A percentile compares a stretch with the other conserved stretches of the same genome.
phyloP scores from a whole-genome alignment of 257 asterid species.

The Solanum neorickii region DNA sequence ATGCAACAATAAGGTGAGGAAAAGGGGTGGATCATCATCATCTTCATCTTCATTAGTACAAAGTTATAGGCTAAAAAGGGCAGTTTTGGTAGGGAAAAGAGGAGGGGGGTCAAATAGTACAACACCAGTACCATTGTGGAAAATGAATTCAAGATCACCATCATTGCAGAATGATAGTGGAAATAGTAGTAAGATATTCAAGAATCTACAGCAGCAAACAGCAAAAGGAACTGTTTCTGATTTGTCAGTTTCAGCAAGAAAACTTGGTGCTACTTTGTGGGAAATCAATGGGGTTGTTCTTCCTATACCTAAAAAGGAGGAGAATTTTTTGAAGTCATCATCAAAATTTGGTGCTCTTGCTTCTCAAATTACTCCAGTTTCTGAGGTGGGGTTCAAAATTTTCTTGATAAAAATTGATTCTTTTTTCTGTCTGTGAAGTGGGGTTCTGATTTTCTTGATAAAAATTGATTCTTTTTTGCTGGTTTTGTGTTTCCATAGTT shows the following conservation, averaged over 20 bases:
- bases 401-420: background rate
- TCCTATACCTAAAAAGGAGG: conserved; percentile 25
- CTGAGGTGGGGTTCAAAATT: conserved; percentile 54
- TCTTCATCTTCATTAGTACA: conserved; percentile 66
- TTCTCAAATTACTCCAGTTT: conserved; percentile 9
- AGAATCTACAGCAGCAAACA: conserved; percentile 10
- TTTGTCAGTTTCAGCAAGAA: conserved; percentile 63
- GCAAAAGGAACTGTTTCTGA: conserved; percentile 24
- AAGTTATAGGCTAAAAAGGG: conserved; percentile 57
- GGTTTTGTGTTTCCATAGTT: background rate
- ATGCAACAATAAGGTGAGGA: conserved; percentile 65
- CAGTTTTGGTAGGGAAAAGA: conserved; percentile 62
- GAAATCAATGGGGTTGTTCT: conserved; percentile 61
- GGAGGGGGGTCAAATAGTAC: conserved; percentile 33
- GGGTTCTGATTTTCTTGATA: background rate
- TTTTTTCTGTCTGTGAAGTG: background rate
- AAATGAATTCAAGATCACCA: conserved; percentile 55
- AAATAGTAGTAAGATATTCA: conserved; percentile 14
- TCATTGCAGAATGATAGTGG: conserved; percentile 27
- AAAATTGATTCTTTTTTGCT: background rate
- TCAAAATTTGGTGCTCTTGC: conserved; percentile 38
- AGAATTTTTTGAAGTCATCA: conserved; percentile 21
- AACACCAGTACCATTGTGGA: conserved; percentile 83
- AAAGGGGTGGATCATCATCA: conserved; percentile 70
- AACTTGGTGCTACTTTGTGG: conserved; percentile 81